These are phyloP conservation scores for Psilocybe azurescens DNA, from an alignment of 768 basidiomycete species.

Conservation along the genomic window DNA sequence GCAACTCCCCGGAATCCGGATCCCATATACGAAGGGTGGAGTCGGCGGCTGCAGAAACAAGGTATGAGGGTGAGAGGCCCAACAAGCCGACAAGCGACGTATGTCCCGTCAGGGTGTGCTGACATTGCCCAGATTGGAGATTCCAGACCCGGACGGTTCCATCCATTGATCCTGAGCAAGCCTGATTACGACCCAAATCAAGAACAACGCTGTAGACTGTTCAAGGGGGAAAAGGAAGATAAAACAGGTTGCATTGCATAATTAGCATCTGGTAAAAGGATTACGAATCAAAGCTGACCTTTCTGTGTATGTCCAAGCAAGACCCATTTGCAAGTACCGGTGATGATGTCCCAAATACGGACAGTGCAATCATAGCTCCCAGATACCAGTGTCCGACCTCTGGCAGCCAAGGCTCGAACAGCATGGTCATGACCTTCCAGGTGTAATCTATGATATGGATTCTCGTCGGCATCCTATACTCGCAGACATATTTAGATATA, in stretches of 20 bases:
- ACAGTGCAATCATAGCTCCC: conserved; percentile 97
- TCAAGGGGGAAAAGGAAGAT: not conserved
- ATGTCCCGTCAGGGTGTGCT: conserved; percentile 86
- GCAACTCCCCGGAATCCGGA: conserved; percentile 79
- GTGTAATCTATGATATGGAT: conserved; percentile 88
- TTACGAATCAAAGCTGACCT: conserved; percentile 50
- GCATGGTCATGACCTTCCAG: conserved; percentile 92
- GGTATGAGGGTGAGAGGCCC: conserved; percentile 84
- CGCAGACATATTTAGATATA: conserved; percentile 13
- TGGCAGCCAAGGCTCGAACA: conserved; percentile 89
- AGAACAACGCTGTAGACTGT: conserved; percentile 95
- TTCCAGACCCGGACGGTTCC: conserved; percentile 97
- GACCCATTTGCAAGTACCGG: conserved; percentile 80
- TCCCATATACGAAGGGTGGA: conserved; percentile 96
- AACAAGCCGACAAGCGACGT: conserved; percentile 95
- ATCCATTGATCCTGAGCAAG: conserved; percentile 98
- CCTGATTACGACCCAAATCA: conserved; percentile 84
- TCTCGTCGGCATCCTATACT: conserved; percentile 59
- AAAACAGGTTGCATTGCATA: conserved; percentile 4
- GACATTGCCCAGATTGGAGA: conserved; percentile 78
- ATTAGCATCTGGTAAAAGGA: not conserved
- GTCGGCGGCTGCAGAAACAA: conserved; percentile 97
- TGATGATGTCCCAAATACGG: conserved; percentile 93
- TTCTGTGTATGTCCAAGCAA: conserved; percentile 91
- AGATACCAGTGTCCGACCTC: conserved; percentile 89